phyloP scores from a whole-genome alignment of 495 filamentous ascomycete species.

The Hypoxylon crocopeplum region DNA sequence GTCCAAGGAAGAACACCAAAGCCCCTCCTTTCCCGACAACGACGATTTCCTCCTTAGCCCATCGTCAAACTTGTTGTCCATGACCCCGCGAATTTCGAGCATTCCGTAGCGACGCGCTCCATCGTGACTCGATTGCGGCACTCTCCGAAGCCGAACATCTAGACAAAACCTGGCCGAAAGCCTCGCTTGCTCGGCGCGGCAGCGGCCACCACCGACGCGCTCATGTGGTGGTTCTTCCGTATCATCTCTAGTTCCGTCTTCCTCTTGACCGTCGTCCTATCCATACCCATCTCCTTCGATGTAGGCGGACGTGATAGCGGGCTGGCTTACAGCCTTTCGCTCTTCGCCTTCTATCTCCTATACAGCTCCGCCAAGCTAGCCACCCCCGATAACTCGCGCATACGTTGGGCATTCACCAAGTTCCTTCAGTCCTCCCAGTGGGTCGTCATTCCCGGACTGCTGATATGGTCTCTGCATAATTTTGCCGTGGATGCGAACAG shows the following conservation, averaged over 20 bases:
- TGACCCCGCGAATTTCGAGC: slow-evolving; percentile 4
- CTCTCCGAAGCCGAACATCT: slow-evolving; percentile 9
- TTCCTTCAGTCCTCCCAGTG: slow-evolving; percentile 78
- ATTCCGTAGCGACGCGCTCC: slow-evolving; percentile 24
- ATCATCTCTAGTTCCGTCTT: slow-evolving; percentile 77
- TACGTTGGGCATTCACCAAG: slow-evolving; percentile 71
- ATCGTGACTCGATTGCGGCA: slow-evolving; percentile 9
- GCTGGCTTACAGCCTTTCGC: slow-evolving; percentile 85
- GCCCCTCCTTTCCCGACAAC: slow-evolving; percentile 31
- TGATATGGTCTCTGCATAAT: slow-evolving; percentile 93
- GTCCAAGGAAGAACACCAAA: slow-evolving; percentile 9
- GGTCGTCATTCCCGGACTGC: slow-evolving; percentile 77
- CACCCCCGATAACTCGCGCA: slow-evolving; percentile 79
- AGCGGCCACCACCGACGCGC: slow-evolving; percentile 48
- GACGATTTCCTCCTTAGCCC: slow-evolving; percentile 15
- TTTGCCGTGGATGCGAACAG: slow-evolving; percentile 86
- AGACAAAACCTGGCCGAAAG: slow-evolving; percentile 36
- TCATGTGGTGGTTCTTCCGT: slow-evolving; percentile 74
- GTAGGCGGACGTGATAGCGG: slow-evolving; percentile 94
- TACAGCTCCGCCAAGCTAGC: slow-evolving; percentile 80
- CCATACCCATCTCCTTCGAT: slow-evolving; percentile 94
- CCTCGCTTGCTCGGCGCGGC: slow-evolving; percentile 44
- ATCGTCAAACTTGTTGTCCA: slow-evolving; percentile 15
- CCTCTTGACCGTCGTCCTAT: slow-evolving; percentile 86
- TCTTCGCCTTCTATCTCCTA: slow-evolving; percentile 88